Conservation (phyloP, 2,329 filamentous ascomycete species). For the Aureobasidium sp. region DNA sequence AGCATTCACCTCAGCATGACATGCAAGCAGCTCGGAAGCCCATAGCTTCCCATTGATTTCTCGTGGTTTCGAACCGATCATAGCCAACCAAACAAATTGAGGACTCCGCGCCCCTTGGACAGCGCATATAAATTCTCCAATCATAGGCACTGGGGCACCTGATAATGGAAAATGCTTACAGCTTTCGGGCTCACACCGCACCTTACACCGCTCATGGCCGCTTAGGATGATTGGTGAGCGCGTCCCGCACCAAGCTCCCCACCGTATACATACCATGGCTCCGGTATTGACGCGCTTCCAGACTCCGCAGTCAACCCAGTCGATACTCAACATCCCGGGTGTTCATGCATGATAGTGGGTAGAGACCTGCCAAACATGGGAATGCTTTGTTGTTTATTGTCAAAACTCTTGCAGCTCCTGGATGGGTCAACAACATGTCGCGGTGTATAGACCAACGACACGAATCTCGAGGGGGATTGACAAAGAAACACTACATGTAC, state of each 20-base stretch:
- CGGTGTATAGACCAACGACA: neutral
- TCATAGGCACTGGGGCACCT: conserved; percentile 1
- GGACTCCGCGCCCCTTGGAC: conserved; percentile 4
- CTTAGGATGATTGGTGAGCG: conserved; percentile 8
- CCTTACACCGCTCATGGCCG: conserved; percentile 5
- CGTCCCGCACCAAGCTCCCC: conserved; percentile 1
- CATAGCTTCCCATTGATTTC: neutral
- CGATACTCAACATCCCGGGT: neutral
- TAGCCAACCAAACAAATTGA: conserved; percentile 8
- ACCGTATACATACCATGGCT: conserved; percentile 3
- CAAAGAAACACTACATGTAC: neutral
- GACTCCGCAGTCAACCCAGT: neutral
- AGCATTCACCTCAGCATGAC: conserved; percentile 6
- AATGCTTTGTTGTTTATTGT: neutral
- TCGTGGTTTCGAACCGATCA: neutral
- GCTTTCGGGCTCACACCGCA: conserved; percentile 7
- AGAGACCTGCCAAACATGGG: neutral
- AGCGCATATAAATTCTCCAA: conserved; percentile 4
- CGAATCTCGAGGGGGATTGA: neutral
- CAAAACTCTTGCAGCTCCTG: neutral
- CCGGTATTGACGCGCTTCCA: neutral
- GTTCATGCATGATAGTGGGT: neutral
- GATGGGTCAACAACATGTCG: neutral
- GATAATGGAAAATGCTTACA: conserved; percentile 7
- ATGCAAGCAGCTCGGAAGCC: conserved; percentile 2